Conservation (phyloP, 768 basidiomycete species). For the Leccinum broughii region DNA sequence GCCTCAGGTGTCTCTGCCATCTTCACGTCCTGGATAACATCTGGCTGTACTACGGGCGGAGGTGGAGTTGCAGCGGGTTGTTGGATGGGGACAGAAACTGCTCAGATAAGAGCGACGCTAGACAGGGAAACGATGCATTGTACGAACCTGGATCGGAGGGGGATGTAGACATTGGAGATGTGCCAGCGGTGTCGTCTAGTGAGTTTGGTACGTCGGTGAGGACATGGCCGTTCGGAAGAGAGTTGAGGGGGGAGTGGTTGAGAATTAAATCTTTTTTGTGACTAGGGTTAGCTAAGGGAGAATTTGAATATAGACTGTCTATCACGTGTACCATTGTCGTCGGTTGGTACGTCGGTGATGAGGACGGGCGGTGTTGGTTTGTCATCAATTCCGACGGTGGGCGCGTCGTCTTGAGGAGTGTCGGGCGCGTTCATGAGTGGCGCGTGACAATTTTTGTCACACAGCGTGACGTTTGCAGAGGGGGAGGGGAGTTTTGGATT, state of each 20-base stretch:
- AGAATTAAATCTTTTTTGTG: conserved; percentile 27
- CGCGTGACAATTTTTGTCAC: conserved; percentile 65
- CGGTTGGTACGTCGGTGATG: conserved; percentile 20
- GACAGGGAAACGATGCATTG: conserved; percentile 16
- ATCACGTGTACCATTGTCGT: conserved; percentile 43
- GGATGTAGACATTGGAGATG: conserved; percentile 43
- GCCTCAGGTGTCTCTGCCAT: conserved; percentile 43
- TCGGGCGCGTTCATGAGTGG: conserved; percentile 61
- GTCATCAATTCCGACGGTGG: conserved; percentile 32
- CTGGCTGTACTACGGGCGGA: conserved; percentile 45
- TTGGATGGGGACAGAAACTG: conserved; percentile 46
- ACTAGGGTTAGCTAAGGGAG: conserved; percentile 40
- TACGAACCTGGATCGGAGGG: conserved; percentile 53
- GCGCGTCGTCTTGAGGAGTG: conserved; percentile 31
- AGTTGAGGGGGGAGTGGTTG: conserved; percentile 35
- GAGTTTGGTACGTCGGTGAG: conserved; percentile 57
- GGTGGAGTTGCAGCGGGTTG: conserved; percentile 48
- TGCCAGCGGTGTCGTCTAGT: conserved; percentile 36
- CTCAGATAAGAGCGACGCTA: conserved; percentile 30
- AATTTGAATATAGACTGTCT: conserved; percentile 31
- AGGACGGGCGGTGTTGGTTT: conserved; percentile 23
- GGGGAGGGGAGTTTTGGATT: conserved; percentile 59
- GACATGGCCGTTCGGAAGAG: conserved; percentile 67
- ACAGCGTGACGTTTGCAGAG: conserved; percentile 55
- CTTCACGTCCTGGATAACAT: conserved; percentile 54